These are phyloP conservation scores for Fonsecaea nubica DNA, from an alignment of 2,329 filamentous ascomycete species.

Conservation along the genomic window DNA sequence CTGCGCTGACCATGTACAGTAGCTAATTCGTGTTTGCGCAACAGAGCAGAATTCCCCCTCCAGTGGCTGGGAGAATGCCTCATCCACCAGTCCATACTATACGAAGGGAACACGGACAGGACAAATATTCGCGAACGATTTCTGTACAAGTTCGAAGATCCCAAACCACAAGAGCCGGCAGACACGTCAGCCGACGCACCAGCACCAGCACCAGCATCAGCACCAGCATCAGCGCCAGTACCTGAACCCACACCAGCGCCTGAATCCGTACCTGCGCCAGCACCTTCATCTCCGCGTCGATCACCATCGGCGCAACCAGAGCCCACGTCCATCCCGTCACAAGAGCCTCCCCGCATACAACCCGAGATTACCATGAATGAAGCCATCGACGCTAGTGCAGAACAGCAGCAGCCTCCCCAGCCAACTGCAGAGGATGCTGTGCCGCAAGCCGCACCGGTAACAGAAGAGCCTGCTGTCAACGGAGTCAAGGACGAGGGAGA, in stretches of 20 bases:
- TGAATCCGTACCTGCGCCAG: slow-evolving; percentile 6
- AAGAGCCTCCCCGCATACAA: slow-evolving; percentile 9
- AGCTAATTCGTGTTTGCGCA: not conserved
- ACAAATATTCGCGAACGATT: slow-evolving; percentile 40
- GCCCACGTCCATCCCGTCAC: not conserved
- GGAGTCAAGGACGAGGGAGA: slow-evolving; percentile 25
- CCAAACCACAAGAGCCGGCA: slow-evolving; percentile 26
- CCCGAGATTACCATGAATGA: slow-evolving; percentile 25
- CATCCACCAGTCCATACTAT: slow-evolving; percentile 40
- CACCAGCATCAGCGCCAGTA: not conserved
- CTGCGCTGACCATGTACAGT: not conserved
- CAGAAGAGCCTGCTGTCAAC: slow-evolving; percentile 22
- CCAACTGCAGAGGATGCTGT: not conserved
- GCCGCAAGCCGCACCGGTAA: slow-evolving; percentile 1
- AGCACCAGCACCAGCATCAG: slow-evolving; percentile 20
- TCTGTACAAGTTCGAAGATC: slow-evolving; percentile 37
- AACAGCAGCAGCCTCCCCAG: slow-evolving; percentile 5
- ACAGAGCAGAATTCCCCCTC: slow-evolving; percentile 39
- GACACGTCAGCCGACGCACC: not conserved
- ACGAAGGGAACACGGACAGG: slow-evolving; percentile 39
- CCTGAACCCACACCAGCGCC: not conserved
- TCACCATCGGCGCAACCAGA: slow-evolving; percentile 11
- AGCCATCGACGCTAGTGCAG: not conserved
- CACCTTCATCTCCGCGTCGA: not conserved
- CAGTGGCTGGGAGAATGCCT: slow-evolving; percentile 42